Conservation (phyloP, 2,329 filamentous ascomycete genomes). For the Ophiocordyceps sinensis region DNA sequence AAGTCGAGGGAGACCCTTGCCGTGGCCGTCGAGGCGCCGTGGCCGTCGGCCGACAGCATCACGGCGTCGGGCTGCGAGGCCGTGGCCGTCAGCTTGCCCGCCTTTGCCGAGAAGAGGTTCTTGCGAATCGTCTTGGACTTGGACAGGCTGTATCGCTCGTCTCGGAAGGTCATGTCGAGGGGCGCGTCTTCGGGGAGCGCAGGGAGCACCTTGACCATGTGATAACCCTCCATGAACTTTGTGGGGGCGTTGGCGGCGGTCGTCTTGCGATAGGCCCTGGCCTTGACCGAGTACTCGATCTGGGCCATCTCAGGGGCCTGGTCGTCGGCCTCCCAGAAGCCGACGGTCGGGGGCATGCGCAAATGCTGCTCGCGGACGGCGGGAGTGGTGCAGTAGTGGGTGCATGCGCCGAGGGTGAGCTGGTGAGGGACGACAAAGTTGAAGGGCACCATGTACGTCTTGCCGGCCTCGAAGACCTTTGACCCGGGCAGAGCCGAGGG, state of each 20-base stretch:
- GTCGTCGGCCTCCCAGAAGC: conserved; percentile 38
- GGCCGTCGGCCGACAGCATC: conserved; percentile 35
- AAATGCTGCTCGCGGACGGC: conserved; percentile 36
- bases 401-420: conserved; percentile 42
- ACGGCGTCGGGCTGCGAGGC: conserved; percentile 31
- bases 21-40: conserved; percentile 24
- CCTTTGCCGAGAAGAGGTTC: conserved; percentile 35
- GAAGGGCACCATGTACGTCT: conserved; percentile 38
- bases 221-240: conserved; percentile 25
- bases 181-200: conserved; percentile 33
- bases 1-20: conserved; percentile 33
- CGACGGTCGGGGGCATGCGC: conserved; percentile 36
- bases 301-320: conserved; percentile 39
- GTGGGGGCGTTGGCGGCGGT: conserved; percentile 1
- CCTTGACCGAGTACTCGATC: conserved; percentile 38
- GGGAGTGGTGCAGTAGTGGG: conserved; percentile 29
- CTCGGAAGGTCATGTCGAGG: conserved; percentile 30
- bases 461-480: conserved; percentile 31
- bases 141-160: conserved; percentile 33
- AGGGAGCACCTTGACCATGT: conserved; percentile 38
- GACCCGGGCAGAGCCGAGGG: conserved; percentile 31
- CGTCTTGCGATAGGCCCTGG: conserved; percentile 20
- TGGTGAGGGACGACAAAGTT: conserved; percentile 44
- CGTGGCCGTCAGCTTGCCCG: conserved; percentile 31
- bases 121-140: conserved; percentile 39